Evolutionary conservation across 1,139 yeast species (phyloP).

Genomic region (Kodamaea sp.): DNA sequence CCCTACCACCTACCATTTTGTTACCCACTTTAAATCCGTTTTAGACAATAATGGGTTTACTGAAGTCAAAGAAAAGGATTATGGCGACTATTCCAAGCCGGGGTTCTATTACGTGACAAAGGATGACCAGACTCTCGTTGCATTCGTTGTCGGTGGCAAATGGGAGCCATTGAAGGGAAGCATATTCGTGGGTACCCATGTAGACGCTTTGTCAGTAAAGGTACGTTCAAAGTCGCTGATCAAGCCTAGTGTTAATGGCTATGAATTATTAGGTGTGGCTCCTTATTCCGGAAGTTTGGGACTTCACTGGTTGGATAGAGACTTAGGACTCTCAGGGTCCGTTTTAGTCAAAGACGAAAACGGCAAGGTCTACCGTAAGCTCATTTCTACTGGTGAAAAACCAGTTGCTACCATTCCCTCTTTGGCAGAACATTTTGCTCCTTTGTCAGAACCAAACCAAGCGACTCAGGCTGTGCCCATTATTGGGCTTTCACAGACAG

Average conservation of each 20-base stretch:
- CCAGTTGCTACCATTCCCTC: slow-evolving; percentile 46
- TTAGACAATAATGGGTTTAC: slow-evolving; percentile 33
- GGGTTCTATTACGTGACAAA: slow-evolving; percentile 34
- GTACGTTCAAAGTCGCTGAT: slow-evolving; percentile 35
- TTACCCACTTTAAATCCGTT: slow-evolving; percentile 27
- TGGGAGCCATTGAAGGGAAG: slow-evolving; percentile 43
- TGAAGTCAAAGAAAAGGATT: slow-evolving; percentile 26
- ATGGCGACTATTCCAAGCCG: slow-evolving; percentile 8
- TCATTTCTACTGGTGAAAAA: slow-evolving; percentile 39
- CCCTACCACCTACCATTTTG: slow-evolving; percentile 47
- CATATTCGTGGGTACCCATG: slow-evolving; percentile 45
- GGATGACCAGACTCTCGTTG: slow-evolving; percentile 40
- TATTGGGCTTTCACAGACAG: slow-evolving; percentile 30
- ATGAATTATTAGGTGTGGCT: slow-evolving; percentile 46
- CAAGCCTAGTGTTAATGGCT: slow-evolving; percentile 30
- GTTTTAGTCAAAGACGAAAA: slow-evolving; percentile 28
- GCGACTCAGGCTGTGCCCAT: slow-evolving; percentile 48
- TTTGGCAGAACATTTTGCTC: slow-evolving; percentile 43
- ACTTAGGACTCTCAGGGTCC: slow-evolving; percentile 50
- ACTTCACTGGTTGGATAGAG: slow-evolving; percentile 45
- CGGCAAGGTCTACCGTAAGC: slow-evolving; percentile 26
- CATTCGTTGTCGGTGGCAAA: slow-evolving; percentile 41
- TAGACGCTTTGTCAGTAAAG: slow-evolving; percentile 42
- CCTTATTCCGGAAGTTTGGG: slow-evolving; percentile 43
- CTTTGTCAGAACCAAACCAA: slow-evolving; percentile 32